These are phyloP conservation scores for Wickerhamomyces mucosus DNA, from an alignment of 805 yeast species.

Conservation along the genomic window DNA sequence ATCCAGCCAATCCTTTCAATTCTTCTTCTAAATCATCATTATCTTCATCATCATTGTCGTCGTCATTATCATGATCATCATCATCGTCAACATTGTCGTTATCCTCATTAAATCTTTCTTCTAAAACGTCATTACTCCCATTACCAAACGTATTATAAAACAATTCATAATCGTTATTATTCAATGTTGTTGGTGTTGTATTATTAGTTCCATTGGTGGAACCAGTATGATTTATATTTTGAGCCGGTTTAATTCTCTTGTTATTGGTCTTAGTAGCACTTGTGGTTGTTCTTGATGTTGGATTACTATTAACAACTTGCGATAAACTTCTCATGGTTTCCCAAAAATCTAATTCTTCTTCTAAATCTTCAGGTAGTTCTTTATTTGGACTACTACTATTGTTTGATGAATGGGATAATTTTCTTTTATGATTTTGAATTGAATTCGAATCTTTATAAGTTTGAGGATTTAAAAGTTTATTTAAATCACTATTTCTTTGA, in stretches of 20 bases:
- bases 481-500: constrained; percentile 32
- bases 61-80: constrained; percentile 6
- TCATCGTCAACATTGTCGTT: neutral
- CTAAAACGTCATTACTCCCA: neutral
- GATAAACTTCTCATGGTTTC: constrained; percentile 55
- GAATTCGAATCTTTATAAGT: neutral
- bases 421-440: constrained; percentile 8
- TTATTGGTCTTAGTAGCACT: constrained; percentile 7
- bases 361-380: constrained; percentile 29
- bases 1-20: constrained; percentile 12
- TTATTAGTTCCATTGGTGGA: neutral
- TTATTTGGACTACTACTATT: neutral
- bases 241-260: constrained; percentile 2
- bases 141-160: neutral
- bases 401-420: neutral
- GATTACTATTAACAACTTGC: constrained; percentile 24
- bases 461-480: constrained; percentile 33
- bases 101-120: no score
- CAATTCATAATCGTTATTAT: neutral
- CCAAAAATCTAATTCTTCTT: constrained; percentile 64
- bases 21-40: constrained; percentile 15
- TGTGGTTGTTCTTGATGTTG: constrained; percentile 5
- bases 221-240: neutral
- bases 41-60: constrained; percentile 9
- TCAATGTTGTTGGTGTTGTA: neutral